Evolutionary conservation across 257 asterid genomes (phyloP).

Genomic region (Nicotiana knightiana): DNA sequence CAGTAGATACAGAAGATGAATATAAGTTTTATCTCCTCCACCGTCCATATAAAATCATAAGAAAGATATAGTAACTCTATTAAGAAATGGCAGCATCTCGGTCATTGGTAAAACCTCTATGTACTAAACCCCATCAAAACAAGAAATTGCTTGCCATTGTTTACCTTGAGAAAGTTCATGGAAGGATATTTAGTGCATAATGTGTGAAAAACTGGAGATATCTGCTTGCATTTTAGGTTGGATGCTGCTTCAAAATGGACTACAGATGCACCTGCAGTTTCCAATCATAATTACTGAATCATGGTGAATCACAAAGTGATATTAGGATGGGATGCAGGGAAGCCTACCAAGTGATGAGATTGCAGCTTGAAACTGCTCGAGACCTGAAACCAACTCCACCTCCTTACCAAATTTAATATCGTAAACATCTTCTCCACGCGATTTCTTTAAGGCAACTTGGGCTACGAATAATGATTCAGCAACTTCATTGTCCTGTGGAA

Average conservation of each 20-base stretch:
- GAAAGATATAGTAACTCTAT: background rate
- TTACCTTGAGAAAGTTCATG: slow-evolving; percentile 74
- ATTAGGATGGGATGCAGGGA: background rate
- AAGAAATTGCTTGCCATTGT: background rate
- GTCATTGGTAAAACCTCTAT: background rate
- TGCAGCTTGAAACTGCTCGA: slow-evolving; percentile 79
- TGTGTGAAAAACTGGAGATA: slow-evolving; percentile 61
- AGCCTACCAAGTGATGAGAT: slow-evolving; percentile 63
- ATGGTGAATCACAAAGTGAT: background rate
- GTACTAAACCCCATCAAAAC: background rate
- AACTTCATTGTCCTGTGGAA: slow-evolving; percentile 63
- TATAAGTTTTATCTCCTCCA: background rate
- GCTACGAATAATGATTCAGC: slow-evolving; percentile 80
- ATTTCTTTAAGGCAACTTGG: slow-evolving; percentile 64
- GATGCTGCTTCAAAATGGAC: slow-evolving; percentile 57
- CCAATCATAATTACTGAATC: slow-evolving; percentile 17
- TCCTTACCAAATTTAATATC: slow-evolving; percentile 81
- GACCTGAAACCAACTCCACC: slow-evolving; percentile 57
- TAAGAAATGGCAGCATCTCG: background rate
- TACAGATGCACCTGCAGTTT: slow-evolving; percentile 63
- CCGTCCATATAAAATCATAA: background rate
- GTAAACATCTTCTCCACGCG: slow-evolving; percentile 68
- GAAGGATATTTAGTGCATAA: slow-evolving; percentile 65
- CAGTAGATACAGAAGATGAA: background rate
- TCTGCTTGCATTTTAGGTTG: slow-evolving; percentile 49